Percentiles rank a stretch among this genome's conserved stretches.
phyloP scores from a whole-genome alignment of 441 rosid genomes.

The Pelargonium citronellum region DNA sequence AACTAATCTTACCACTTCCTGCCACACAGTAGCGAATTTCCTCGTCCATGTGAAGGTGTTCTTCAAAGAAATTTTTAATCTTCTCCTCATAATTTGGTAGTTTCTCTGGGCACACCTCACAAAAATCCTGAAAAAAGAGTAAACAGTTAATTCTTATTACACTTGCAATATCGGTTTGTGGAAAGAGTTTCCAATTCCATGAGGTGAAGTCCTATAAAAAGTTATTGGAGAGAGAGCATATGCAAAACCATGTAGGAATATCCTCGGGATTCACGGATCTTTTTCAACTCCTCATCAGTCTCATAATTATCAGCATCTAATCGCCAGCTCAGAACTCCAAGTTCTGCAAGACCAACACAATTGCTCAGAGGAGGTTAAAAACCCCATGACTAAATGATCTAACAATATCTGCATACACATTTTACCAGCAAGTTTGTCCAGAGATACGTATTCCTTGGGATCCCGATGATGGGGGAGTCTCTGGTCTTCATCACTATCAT shows the following conservation, averaged over 20 bases:
- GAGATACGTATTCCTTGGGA: slow-evolving; percentile 62
- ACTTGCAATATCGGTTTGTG: neutral
- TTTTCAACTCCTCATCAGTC: slow-evolving; percentile 71
- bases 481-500: slow-evolving; percentile 72
- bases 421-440: slow-evolving; percentile 66
- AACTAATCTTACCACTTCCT: slow-evolving; percentile 65
- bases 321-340: slow-evolving; percentile 89
- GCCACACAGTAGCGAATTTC: slow-evolving; percentile 86
- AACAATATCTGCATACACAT: neutral
- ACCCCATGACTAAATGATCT: neutral
- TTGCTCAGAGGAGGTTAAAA: neutral
- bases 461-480: slow-evolving; percentile 77
- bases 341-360: slow-evolving; percentile 37
- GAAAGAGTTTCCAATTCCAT: neutral
- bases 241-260: slow-evolving; percentile 72
- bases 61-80: slow-evolving; percentile 74
- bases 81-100: slow-evolving; percentile 75
- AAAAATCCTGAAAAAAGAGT: slow-evolving; percentile 50
- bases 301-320: slow-evolving; percentile 85
- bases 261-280: slow-evolving; percentile 71
- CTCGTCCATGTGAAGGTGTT: slow-evolving; percentile 89
- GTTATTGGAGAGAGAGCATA: neutral
- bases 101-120: slow-evolving; percentile 87
- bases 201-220: neutral
- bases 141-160: neutral